These are phyloP conservation scores for Lachancea fermentati DNA, from an alignment of 805 yeast species.

Conservation along the genomic window DNA sequence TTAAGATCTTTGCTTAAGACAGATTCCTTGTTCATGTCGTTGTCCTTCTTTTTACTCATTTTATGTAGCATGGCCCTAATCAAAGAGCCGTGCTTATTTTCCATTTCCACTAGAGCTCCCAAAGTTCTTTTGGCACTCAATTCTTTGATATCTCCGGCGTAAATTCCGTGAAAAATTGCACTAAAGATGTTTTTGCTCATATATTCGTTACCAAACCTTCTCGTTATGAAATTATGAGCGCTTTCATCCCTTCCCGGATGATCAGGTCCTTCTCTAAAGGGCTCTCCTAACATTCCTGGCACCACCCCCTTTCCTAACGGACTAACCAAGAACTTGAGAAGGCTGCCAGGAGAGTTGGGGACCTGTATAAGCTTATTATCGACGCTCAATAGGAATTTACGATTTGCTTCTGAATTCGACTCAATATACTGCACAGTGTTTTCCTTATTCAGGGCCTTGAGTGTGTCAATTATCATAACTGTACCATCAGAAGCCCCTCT, in stretches of 20 bases:
- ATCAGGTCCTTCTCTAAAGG: slow-evolving; percentile 36
- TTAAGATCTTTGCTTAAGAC: slow-evolving; percentile 28
- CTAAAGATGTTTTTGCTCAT: slow-evolving; percentile 57
- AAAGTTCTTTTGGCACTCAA: slow-evolving; percentile 62
- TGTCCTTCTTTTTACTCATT: slow-evolving; percentile 11
- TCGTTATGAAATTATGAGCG: slow-evolving; percentile 55
- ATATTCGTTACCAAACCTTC: slow-evolving; percentile 59
- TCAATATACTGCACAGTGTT: slow-evolving; percentile 56
- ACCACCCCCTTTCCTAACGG: slow-evolving; percentile 43
- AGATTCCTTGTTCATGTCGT: slow-evolving; percentile 7
- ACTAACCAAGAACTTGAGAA: slow-evolving; percentile 34
- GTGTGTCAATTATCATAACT: slow-evolving; percentile 55
- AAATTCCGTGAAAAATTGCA: slow-evolving; percentile 84
- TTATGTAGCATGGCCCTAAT: slow-evolving; percentile 41
- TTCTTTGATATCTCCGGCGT: slow-evolving; percentile 72
- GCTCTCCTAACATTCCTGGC: slow-evolving; percentile 45
- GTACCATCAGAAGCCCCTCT: slow-evolving; percentile 81
- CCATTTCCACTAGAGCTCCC: slow-evolving; percentile 51
- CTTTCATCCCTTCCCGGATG: slow-evolving; percentile 53
- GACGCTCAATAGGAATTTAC: slow-evolving; percentile 55
- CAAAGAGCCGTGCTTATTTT: slow-evolving; percentile 54
- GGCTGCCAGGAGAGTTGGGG: slow-evolving; percentile 39
- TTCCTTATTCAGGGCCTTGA: slow-evolving; percentile 41
- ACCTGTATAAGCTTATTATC: slow-evolving; percentile 46
- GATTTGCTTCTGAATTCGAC: slow-evolving; percentile 56